These are phyloP conservation scores for Globisporangium viniferum DNA, from an alignment of 352 stramenopile species.

Conservation along the genomic window DNA sequence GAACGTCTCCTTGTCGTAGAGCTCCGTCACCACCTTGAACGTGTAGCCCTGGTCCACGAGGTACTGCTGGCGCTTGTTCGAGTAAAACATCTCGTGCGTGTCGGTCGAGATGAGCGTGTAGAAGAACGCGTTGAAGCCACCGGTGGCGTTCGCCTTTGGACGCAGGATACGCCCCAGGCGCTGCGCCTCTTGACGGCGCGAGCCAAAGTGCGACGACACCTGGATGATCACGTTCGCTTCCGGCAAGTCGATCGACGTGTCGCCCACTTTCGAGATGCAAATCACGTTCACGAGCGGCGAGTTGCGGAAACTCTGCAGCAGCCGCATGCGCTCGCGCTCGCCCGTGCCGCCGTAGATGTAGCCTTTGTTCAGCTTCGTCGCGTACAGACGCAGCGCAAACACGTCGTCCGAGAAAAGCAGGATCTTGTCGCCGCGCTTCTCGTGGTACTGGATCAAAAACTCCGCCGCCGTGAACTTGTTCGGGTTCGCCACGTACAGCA, in stretches of 20 bases:
- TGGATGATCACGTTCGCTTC: constrained; percentile 99
- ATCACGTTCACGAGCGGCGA: constrained; percentile 87
- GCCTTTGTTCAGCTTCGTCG: constrained; percentile 83
- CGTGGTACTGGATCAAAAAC: constrained; percentile 97
- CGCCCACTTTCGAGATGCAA: constrained; percentile 94
- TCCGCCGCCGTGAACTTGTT: constrained; percentile 96
- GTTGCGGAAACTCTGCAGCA: constrained; percentile 84
- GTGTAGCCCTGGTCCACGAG: constrained; percentile 99
- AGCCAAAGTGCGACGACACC: constrained; percentile 98
- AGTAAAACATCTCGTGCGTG: constrained; percentile 99
- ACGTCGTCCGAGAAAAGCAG: constrained; percentile 99
- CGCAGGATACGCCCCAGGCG: constrained; percentile 98
- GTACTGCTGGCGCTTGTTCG: constrained; percentile 99
- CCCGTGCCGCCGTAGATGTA: constrained; percentile 98
- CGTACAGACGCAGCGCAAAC: constrained; percentile 95
- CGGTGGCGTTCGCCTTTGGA: constrained; percentile 94
- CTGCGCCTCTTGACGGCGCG: constrained; percentile 98
- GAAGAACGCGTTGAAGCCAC: constrained; percentile 99
- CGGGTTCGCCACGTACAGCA: constrained; percentile 99
- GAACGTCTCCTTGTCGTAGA: constrained; percentile 83
- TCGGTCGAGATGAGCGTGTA: constrained; percentile 99
- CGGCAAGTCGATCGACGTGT: constrained; percentile 99
- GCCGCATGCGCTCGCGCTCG: constrained; percentile 88
- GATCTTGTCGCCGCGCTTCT: constrained; percentile 98
- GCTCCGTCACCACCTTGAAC: constrained; percentile 98